These are phyloP conservation scores for Zygoascus bituminiphila DNA, from an alignment of 805 yeast genomes.

Conservation along the genomic window DNA sequence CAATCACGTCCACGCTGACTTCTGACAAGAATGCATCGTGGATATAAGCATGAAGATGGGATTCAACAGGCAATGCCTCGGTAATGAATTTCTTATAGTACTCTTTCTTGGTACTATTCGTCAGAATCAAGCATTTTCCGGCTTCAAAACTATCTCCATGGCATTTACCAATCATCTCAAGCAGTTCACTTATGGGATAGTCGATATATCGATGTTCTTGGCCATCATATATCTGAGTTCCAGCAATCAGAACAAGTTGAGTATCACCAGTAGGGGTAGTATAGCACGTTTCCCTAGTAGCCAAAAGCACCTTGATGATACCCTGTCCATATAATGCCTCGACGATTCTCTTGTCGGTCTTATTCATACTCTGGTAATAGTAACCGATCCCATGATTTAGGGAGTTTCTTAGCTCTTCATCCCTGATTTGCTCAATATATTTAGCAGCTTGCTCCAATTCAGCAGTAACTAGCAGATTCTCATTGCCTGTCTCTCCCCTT, in stretches of 20 bases:
- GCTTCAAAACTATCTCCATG: constrained; percentile 14
- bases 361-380: constrained; percentile 48
- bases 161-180: constrained; percentile 26
- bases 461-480: constrained; percentile 33
- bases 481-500: constrained; percentile 26
- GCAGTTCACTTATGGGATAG: constrained; percentile 51
- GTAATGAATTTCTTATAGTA: constrained; percentile 65
- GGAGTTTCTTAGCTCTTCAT: constrained; percentile 37
- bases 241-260: constrained; percentile 50
- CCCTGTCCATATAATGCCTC: constrained; percentile 44
- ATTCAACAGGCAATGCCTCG: constrained; percentile 79
- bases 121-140: constrained; percentile 46
- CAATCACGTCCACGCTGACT: constrained; percentile 56
- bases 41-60: constrained; percentile 49
- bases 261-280: constrained; percentile 40
- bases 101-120: constrained; percentile 44
- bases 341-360: constrained; percentile 46
- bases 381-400: constrained; percentile 57
- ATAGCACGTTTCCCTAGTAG: constrained; percentile 48
- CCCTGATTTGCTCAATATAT: constrained; percentile 39
- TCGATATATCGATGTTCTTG: constrained; percentile 62
- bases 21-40: constrained; percentile 69
- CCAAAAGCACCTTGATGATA: constrained; percentile 48
- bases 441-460: constrained; percentile 34
- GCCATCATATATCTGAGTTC: constrained; percentile 68